Percentiles rank a stretch among this genome's conserved stretches.
Conservation (phyloP, 257 asterid genomes). For the Echium plantagineum region DNA sequence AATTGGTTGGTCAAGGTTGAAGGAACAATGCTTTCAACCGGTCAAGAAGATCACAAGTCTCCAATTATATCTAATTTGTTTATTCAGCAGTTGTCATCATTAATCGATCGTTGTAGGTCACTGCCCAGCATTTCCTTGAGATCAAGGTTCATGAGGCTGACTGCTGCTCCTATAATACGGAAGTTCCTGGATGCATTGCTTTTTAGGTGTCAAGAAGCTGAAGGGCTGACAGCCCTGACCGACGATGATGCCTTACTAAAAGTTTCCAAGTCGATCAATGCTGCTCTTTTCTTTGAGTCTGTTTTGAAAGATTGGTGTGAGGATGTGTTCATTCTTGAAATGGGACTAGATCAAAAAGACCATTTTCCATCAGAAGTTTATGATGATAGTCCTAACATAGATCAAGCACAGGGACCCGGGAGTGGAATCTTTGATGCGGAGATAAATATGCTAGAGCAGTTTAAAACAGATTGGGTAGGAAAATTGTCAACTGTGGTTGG, state of each 20-base stretch:
- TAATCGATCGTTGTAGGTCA: slow-evolving; percentile 69
- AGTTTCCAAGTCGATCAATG: slow-evolving; percentile 72
- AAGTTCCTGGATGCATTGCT: slow-evolving; percentile 45
- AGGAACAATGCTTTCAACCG: slow-evolving; percentile 29
- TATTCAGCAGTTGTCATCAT: slow-evolving; percentile 40
- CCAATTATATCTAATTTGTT: slow-evolving; percentile 52
- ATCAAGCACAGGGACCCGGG: slow-evolving; percentile 22
- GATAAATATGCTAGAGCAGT: slow-evolving; percentile 41
- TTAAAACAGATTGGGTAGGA: slow-evolving; percentile 70
- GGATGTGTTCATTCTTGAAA: slow-evolving; percentile 78
- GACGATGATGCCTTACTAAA: slow-evolving; percentile 63
- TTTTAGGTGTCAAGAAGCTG: slow-evolving; percentile 91
- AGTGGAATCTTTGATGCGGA: slow-evolving; percentile 41
- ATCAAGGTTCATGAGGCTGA: slow-evolving; percentile 56
- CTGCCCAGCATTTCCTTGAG: slow-evolving; percentile 59
- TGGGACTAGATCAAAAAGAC: slow-evolving; percentile 36
- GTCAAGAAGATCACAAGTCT: slow-evolving; percentile 55
- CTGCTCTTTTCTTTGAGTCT: slow-evolving; percentile 40
- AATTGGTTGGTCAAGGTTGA: slow-evolving; percentile 48
- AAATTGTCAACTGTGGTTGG: slow-evolving; percentile 71
- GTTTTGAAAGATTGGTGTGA: slow-evolving; percentile 61
- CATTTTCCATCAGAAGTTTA: slow-evolving; percentile 19
- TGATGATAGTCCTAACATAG: slow-evolving; percentile 9
- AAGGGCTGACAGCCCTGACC: slow-evolving; percentile 84
- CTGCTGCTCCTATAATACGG: slow-evolving; percentile 44